Evolutionary conservation across 1,139 yeast species (phyloP).

Genomic region (Geotrichum cucujoidarum): DNA sequence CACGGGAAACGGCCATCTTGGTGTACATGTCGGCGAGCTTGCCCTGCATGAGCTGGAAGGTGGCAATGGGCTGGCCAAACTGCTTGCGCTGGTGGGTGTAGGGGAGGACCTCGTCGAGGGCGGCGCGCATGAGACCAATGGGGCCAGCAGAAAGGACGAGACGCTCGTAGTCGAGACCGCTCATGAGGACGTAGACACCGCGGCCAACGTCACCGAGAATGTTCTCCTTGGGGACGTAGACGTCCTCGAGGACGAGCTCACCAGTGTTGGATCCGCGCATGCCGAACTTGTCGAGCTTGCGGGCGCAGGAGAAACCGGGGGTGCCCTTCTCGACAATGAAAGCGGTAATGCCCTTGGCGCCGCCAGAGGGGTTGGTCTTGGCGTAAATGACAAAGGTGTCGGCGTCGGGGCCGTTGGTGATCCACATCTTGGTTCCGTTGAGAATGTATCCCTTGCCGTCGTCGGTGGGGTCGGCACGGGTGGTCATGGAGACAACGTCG

Average conservation of each 20-base stretch:
- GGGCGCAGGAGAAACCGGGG: slow-evolving; percentile 33
- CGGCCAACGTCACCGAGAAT: slow-evolving; percentile 32
- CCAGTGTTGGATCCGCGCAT: slow-evolving; percentile 38
- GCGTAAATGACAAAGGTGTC: slow-evolving; percentile 36
- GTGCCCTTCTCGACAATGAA: slow-evolving; percentile 33
- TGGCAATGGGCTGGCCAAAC: slow-evolving; percentile 35
- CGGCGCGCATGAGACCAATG: slow-evolving; percentile 35
- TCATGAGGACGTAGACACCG: slow-evolving; percentile 36
- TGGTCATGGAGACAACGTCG: slow-evolving; percentile 36
- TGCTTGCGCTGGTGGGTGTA: slow-evolving; percentile 35
- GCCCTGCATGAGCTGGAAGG: slow-evolving; percentile 35
- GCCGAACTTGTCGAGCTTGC: slow-evolving; percentile 36
- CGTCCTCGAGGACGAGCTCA: slow-evolving; percentile 34
- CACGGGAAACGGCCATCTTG: slow-evolving; percentile 33
- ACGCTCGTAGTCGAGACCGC: slow-evolving; percentile 35
- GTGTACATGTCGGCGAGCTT: slow-evolving; percentile 38
- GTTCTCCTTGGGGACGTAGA: slow-evolving; percentile 36
- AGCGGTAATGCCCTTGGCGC: slow-evolving; percentile 35
- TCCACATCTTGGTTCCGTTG: slow-evolving; percentile 39
- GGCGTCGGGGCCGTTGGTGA: slow-evolving; percentile 38
- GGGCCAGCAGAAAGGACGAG: slow-evolving; percentile 37
- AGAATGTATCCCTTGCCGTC: slow-evolving; percentile 34
- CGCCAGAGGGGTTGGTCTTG: slow-evolving; percentile 35
- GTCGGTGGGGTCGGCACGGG: slow-evolving; percentile 31
- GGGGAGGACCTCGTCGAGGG: slow-evolving; percentile 35